These are phyloP conservation scores for Aspergillus coremiiformis DNA, from an alignment of 495 filamentous ascomycete genomes.

Conservation along the genomic window DNA sequence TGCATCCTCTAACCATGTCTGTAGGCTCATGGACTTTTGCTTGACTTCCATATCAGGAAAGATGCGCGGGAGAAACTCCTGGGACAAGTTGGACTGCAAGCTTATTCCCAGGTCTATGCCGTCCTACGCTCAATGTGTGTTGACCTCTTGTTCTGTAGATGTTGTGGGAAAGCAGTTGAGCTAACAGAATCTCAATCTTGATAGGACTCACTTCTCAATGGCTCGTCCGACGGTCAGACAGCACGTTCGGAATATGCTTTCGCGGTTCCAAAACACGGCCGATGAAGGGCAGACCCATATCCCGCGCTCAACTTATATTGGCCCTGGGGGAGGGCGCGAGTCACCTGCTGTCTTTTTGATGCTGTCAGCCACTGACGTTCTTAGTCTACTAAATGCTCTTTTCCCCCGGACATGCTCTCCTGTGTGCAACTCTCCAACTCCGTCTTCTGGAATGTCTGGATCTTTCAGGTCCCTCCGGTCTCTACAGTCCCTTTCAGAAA, in stretches of 20 bases:
- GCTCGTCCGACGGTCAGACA: constrained; percentile 52
- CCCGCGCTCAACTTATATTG: neutral
- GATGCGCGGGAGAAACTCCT: constrained; percentile 84
- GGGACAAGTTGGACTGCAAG: constrained; percentile 68
- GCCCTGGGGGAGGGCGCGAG: constrained; percentile 8
- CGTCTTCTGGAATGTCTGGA: constrained; percentile 12
- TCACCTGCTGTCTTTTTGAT: constrained; percentile 31
- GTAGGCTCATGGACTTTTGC: constrained; percentile 76
- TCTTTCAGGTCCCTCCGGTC: constrained; percentile 9
- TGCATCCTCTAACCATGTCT: neutral
- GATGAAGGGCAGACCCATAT: neutral
- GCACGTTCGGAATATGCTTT: constrained; percentile 71
- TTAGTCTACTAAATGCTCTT: constrained; percentile 36
- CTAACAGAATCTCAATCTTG: constrained; percentile 8
- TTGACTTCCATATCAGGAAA: constrained; percentile 84
- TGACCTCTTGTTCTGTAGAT: neutral
- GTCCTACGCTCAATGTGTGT: constrained; percentile 44
- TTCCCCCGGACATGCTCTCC: constrained; percentile 28
- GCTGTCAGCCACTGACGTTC: constrained; percentile 33
- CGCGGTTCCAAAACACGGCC: constrained; percentile 42
- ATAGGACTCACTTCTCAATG: constrained; percentile 35
- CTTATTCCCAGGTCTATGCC: constrained; percentile 61
- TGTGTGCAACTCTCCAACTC: constrained; percentile 21
- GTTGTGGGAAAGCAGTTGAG: neutral
- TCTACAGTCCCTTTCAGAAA: constrained; percentile 8